Percentiles rank a stretch among this genome's conserved stretches.
phyloP scores from a whole-genome alignment of 2,329 filamentous ascomycete genomes.

The Phialemonium atrogriseum region DNA sequence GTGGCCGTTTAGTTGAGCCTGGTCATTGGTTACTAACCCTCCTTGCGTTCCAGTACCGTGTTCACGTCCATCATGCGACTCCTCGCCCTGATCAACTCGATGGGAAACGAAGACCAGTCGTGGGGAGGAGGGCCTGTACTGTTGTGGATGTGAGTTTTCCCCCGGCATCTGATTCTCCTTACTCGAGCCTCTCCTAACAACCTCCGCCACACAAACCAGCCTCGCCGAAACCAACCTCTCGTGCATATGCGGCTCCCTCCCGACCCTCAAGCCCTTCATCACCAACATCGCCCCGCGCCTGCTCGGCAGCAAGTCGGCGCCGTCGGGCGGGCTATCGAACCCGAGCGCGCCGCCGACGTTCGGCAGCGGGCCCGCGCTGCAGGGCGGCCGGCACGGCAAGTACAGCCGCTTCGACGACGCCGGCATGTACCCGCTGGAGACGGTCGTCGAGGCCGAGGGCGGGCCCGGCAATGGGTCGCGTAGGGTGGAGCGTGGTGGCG shows the following conservation, averaged over 20 bases:
- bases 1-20: too few relatives aligned
- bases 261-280: slow-evolving; percentile 8
- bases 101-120: slow-evolving; percentile 4
- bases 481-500: background rate
- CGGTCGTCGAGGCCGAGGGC: background rate
- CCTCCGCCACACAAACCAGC: background rate
- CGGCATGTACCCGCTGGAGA: slow-evolving; percentile 7
- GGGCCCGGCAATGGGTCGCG: background rate
- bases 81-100: slow-evolving; percentile 3
- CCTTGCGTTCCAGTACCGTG: slow-evolving; percentile 1
- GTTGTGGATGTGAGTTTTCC: slow-evolving; percentile 7
- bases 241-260: slow-evolving; percentile 6
- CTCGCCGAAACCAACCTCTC: slow-evolving; percentile 8
- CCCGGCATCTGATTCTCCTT: too few relatives aligned
- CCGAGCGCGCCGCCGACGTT: background rate
- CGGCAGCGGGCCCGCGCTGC: background rate
- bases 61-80: slow-evolving; percentile 7
- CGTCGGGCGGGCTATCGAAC: slow-evolving; percentile 1
- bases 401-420: slow-evolving; percentile 7
- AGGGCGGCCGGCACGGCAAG: background rate
- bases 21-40: background rate
- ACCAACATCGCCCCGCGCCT: slow-evolving; percentile 3
- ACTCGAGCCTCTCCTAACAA: background rate
- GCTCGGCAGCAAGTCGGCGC: slow-evolving; percentile 2
- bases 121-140: slow-evolving; percentile 6